Percentiles rank a stretch among this genome's conserved stretches.
Evolutionary conservation across 139 green algal genomes (phyloP).

Genomic region (Coccomyxa sp.): DNA sequence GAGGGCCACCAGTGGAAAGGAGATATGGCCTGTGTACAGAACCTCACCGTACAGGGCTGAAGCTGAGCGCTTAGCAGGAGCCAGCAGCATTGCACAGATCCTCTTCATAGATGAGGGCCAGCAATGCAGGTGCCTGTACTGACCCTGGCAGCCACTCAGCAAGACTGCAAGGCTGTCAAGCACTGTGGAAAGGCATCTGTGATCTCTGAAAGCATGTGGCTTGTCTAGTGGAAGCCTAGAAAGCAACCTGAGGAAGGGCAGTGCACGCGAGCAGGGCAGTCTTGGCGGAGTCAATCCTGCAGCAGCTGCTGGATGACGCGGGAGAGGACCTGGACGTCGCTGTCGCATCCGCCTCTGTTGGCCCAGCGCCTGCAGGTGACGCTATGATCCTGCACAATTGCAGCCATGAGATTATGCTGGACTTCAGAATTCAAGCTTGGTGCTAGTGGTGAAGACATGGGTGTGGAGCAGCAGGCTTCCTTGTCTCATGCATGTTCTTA

Average conservation of each 20-base stretch:
- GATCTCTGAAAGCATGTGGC: too few species aligned
- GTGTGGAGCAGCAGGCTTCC: too few species aligned
- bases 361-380: slow-evolving; percentile 3
- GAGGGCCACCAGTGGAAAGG: too few species aligned
- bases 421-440: too few species aligned
- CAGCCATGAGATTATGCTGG: too few species aligned
- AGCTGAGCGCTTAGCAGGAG: slow-evolving; percentile 3
- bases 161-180: slow-evolving; percentile 9
- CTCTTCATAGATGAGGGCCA: slow-evolving; percentile 47
- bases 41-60: slow-evolving; percentile 27
- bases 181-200: neutral
- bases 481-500: too few species aligned
- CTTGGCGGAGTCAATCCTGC: slow-evolving; percentile 32
- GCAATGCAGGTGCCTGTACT: slow-evolving; percentile 15
- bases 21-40: slow-evolving; percentile 22
- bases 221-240: too few species aligned
- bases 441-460: too few species aligned
- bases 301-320: slow-evolving; percentile 14
- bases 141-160: neutral
- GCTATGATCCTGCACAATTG: too few species aligned
- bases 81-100: slow-evolving; percentile 9
- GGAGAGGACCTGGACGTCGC: slow-evolving; percentile 10
- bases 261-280: slow-evolving; percentile 19
- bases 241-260: neutral
- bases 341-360: slow-evolving; percentile 35